phyloP scores from a whole-genome alignment of 2,329 filamentous ascomycete genomes.

The Colletotrichum sp. region DNA sequence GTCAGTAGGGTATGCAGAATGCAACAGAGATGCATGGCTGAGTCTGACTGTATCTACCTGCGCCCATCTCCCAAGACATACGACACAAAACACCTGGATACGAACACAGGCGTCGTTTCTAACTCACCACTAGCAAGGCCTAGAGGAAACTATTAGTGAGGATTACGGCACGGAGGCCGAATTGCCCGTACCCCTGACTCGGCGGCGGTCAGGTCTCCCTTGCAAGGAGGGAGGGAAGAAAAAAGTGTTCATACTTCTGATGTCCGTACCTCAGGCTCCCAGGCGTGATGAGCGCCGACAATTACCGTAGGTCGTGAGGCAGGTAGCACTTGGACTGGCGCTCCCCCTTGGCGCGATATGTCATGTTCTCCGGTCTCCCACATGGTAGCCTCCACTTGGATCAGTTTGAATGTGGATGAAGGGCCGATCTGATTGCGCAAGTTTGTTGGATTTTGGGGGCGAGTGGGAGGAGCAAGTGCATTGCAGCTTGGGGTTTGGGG shows the following conservation, averaged over 20 bases:
- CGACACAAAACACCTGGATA: not conserved
- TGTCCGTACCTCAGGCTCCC: not conserved
- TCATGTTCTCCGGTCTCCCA: not conserved
- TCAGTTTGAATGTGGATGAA: slow-evolving; percentile 1
- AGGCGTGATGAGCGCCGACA: not conserved
- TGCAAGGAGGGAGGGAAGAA: not conserved
- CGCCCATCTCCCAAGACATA: too few species aligned
- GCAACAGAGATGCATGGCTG: not conserved
- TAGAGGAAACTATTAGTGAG: not conserved
- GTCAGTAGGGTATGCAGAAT: not conserved
- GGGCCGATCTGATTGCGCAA: slow-evolving; percentile 7
- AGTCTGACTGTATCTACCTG: not conserved
- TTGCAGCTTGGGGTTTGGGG: not conserved
- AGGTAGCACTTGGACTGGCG: not conserved
- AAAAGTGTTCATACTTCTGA: not conserved
- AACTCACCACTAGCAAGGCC: not conserved
- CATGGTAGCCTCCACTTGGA: slow-evolving; percentile 2
- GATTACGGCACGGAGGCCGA: not conserved
- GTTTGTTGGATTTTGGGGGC: not conserved
- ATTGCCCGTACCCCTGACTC: not conserved
- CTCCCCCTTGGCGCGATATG: not conserved
- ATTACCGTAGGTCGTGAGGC: not conserved
- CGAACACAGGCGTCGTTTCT: not conserved
- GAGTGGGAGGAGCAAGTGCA: not conserved
- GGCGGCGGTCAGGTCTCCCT: not conserved